Base-by-base conservation (phyloP, 164 flowering plant genomes). In the Nymphaea thermarum region DNA sequence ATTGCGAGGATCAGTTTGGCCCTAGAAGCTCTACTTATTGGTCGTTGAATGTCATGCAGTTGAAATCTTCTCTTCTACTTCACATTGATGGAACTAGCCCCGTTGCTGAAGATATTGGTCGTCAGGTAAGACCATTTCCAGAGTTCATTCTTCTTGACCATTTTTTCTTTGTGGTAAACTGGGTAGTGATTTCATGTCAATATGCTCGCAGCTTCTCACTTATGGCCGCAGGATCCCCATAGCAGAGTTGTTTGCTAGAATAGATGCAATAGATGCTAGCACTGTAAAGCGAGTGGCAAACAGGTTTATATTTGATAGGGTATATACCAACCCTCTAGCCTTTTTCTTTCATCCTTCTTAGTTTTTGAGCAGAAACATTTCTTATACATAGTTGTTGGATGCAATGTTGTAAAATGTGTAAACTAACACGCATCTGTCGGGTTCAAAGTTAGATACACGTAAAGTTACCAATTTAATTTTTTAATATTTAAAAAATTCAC, bases 71-170 rank as follows among this genome's bases (percentile, higher is more conserved):
- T 72, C 77, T 94, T 73, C 75, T 88, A 71, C 95, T 91, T 75
- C 91, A 91, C 80, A 77, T 89, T 44, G 98, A 94, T 77, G 97
- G 98, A 71, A 85, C 90, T 47, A 94, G 96, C 73, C 87, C 93
- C 25, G 75, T 87, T 65, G 96, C 98, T 69, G 97, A 94, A 80
- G 98, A 94, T 74, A 94, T 94, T 79, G 99, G 98, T 2, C 96
- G 96, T 18, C 96, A 95, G 96, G 99, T 95, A 79, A 44, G 16
- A 43, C 64, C 43, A 47, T 47, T 12, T 45, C 36, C 36, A 25
- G 36, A 45, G 7, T 47, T 47, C 55, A 47, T 47, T 7, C 55
- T 47, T 47, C 11, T 47, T 47, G 11, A 47, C 12, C 55, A 47
- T 47, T 47, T 12, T 47, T 47, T 47, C 7, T 47, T 47, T 12